Conservation (phyloP, 2,329 filamentous ascomycete species). For the Decorospora gaudefroyi region DNA sequence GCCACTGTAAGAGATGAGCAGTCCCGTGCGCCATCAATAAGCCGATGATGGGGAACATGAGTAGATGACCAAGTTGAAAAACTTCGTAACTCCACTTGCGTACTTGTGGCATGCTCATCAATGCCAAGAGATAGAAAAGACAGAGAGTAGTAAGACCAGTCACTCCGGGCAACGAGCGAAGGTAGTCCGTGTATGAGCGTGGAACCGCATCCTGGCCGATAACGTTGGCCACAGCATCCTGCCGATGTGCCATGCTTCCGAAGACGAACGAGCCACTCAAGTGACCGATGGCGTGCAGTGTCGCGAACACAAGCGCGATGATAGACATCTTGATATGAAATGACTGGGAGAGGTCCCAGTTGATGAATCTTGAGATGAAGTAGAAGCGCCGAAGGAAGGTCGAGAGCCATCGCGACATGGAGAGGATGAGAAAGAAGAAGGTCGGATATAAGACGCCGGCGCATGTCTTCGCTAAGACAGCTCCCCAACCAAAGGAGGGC, state of each 20-base stretch:
- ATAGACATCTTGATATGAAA: slow-evolving; percentile 63
- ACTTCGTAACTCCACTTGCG: slow-evolving; percentile 60
- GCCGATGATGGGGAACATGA: slow-evolving; percentile 64
- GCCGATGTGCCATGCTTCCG: slow-evolving; percentile 53
- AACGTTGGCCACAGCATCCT: slow-evolving; percentile 52
- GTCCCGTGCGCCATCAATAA: slow-evolving; percentile 62
- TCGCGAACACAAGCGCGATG: slow-evolving; percentile 56
- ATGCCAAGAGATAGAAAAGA: slow-evolving; percentile 56
- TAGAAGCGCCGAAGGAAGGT: slow-evolving; percentile 59
- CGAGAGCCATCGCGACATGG: slow-evolving; percentile 62
- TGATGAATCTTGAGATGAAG: slow-evolving; percentile 59
- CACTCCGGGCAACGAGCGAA: slow-evolving; percentile 56
- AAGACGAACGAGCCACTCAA: slow-evolving; percentile 58
- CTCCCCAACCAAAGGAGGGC: slow-evolving; percentile 60
- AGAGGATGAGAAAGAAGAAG: slow-evolving; percentile 62
- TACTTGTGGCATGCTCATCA: slow-evolving; percentile 57
- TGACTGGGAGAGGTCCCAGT: slow-evolving; percentile 60
- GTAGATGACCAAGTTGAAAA: slow-evolving; percentile 61
- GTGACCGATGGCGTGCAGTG: slow-evolving; percentile 60
- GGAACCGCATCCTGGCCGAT: slow-evolving; percentile 54
- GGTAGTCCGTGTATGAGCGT: slow-evolving; percentile 54
- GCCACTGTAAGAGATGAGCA: slow-evolving; percentile 56
- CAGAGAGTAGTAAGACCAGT: slow-evolving; percentile 57
- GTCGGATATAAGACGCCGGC: slow-evolving; percentile 62
- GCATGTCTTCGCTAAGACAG: slow-evolving; percentile 60